Evolutionary conservation across 2,329 filamentous ascomycete genomes (phyloP).

Genomic region (Nothopassalora personata): DNA sequence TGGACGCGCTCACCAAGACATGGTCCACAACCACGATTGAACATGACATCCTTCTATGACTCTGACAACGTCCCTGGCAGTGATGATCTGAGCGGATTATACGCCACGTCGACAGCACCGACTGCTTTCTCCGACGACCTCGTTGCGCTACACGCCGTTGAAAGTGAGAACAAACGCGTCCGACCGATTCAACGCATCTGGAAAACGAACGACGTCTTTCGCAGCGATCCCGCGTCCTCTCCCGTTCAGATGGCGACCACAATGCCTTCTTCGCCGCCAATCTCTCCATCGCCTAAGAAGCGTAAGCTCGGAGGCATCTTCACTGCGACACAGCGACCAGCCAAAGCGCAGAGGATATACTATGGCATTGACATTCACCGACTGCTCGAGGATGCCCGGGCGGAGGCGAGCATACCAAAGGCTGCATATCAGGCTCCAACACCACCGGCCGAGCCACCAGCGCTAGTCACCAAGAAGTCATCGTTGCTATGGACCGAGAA

Average conservation of each 20-base stretch:
- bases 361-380: constrained; percentile 91
- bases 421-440: constrained; percentile 28
- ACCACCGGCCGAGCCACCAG: constrained; percentile 37
- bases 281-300: constrained; percentile 42
- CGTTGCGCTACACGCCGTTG: constrained; percentile 40
- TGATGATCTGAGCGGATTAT: constrained; percentile 15
- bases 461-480: constrained; percentile 25
- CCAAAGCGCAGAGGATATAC: constrained; percentile 68
- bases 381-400: constrained; percentile 66
- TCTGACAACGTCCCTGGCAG: neutral
- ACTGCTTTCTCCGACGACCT: constrained; percentile 27
- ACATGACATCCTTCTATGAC: neutral
- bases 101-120: constrained; percentile 5
- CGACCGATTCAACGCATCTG: constrained; percentile 49
- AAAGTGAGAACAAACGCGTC: constrained; percentile 40
- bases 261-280: constrained; percentile 51
- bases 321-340: constrained; percentile 37
- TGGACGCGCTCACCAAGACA: too few species aligned
- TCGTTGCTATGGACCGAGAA: constrained; percentile 91
- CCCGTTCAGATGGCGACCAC: constrained; percentile 56
- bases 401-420: constrained; percentile 47
- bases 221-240: constrained; percentile 43
- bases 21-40: neutral
- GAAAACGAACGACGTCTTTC: constrained; percentile 44
- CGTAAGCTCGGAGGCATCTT: constrained; percentile 22